A percentile compares a stretch with the other conserved stretches of the same genome.
phyloP scores from a whole-genome alignment of 2,329 filamentous ascomycete species.

The Fusarium palustre region DNA sequence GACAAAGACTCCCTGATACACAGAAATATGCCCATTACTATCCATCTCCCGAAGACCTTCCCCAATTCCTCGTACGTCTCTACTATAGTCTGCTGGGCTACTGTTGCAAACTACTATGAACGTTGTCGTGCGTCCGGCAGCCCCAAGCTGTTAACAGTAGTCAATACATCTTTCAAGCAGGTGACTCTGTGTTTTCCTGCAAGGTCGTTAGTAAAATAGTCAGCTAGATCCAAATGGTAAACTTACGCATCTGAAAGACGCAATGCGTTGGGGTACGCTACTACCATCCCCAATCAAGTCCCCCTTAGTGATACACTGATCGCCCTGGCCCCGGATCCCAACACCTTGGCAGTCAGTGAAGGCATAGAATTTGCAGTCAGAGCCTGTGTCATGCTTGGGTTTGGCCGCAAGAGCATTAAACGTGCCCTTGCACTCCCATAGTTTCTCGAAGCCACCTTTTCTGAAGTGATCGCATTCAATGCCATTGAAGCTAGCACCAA shows the following conservation, averaged over 20 bases:
- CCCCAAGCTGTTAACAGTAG: too few relatives aligned
- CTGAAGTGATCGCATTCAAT: neutral
- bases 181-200: neutral
- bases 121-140: too few relatives aligned
- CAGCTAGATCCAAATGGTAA: rapidly evolving
- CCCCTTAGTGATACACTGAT: neutral
- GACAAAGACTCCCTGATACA: too few relatives aligned
- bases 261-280: neutral
- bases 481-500: neutral
- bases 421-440: neutral
- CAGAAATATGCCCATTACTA: too few relatives aligned
- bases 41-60: too few relatives aligned
- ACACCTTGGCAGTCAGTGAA: neutral
- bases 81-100: too few relatives aligned
- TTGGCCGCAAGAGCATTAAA: neutral
- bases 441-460: neutral
- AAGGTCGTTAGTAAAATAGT: neutral
- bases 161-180: neutral
- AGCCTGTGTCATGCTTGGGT: neutral
- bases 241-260: neutral
- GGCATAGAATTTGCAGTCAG: neutral
- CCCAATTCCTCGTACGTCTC: too few relatives aligned
- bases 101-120: too few relatives aligned
- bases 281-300: neutral
- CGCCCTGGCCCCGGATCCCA: neutral